phyloP scores from a whole-genome alignment of 371 early-diverging fungal species.

The Choanephora cucurbitarum region DNA sequence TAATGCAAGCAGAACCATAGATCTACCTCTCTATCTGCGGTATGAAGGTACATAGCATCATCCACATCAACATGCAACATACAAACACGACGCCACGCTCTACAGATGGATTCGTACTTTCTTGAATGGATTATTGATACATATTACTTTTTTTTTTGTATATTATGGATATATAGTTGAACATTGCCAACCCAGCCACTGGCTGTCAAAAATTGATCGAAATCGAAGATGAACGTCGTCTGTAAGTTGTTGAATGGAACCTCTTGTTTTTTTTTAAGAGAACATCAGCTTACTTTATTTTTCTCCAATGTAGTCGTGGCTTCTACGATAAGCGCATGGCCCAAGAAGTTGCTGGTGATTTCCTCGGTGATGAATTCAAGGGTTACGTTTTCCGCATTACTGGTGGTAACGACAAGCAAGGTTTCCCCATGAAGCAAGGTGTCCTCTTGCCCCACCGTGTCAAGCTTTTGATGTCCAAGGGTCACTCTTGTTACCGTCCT shows the following conservation, averaged over 20 bases:
- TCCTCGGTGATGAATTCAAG: constrained; percentile 98
- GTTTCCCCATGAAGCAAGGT: constrained; percentile 98
- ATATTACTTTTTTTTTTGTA: constrained; percentile 5
- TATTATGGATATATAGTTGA: too few species aligned
- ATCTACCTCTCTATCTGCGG: constrained; percentile 26
- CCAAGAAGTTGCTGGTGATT: constrained; percentile 95
- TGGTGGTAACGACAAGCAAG: constrained; percentile 99
- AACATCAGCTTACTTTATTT: too few species aligned
- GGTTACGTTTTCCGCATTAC: constrained; percentile 99
- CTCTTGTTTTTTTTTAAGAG: too few species aligned
- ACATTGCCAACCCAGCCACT: constrained; percentile 97
- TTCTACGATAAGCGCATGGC: constrained; percentile 99
- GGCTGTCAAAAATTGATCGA: constrained; percentile 97
- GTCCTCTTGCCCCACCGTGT: constrained; percentile 94
- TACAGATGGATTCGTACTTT: constrained; percentile 10
- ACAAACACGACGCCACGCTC: too few species aligned
- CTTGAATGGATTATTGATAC: constrained; percentile 8
- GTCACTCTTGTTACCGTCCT: constrained; percentile 99
- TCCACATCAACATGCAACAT: too few species aligned
- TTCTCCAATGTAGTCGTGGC: constrained; percentile 68
- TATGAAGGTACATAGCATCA: constrained; percentile 21
- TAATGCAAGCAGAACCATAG: constrained; percentile 10
- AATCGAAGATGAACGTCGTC: constrained; percentile 92
- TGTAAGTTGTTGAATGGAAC: constrained; percentile 55
- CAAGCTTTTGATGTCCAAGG: constrained; percentile 93